Evolutionary conservation across 2,329 filamentous ascomycete genomes (phyloP).

Genomic region (Calonectria hongkongensis): DNA sequence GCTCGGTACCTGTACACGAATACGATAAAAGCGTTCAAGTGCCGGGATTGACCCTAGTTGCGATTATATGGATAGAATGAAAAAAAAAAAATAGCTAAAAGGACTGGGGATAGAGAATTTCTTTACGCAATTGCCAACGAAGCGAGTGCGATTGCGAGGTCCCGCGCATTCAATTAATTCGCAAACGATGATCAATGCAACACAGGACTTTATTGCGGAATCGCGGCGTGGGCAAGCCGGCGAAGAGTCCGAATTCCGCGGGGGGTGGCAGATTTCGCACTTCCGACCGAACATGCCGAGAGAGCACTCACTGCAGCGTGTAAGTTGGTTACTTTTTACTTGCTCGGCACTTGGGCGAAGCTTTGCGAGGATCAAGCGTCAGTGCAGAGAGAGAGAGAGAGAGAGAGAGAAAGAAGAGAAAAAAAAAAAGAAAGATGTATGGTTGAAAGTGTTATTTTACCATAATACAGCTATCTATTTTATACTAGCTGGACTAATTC

Average conservation of each 20-base stretch:
- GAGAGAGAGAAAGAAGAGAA: neutral
- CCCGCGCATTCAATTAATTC: neutral
- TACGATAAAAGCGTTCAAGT: slow-evolving; percentile 31
- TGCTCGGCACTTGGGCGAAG: neutral
- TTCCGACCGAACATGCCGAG: slow-evolving; percentile 41
- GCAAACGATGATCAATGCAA: neutral
- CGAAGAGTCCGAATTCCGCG: slow-evolving; percentile 26
- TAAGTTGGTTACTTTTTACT: neutral
- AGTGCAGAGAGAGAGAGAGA: too few species aligned
- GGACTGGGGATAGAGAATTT: neutral
- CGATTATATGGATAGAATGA: neutral
- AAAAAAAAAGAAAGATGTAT: too few species aligned
- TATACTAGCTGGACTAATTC: too few species aligned
- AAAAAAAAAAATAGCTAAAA: neutral
- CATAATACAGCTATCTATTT: too few species aligned
- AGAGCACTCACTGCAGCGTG: neutral
- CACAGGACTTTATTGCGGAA: slow-evolving; percentile 25
- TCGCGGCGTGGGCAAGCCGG: slow-evolving; percentile 19
- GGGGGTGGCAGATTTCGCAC: slow-evolving; percentile 32
- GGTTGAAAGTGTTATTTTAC: too few species aligned
- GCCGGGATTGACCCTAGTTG: slow-evolving; percentile 19
- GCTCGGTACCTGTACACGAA: slow-evolving; percentile 27
- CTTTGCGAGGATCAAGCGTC: neutral
- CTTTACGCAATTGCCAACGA: slow-evolving; percentile 1
- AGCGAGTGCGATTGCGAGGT: slow-evolving; percentile 30